A percentile compares a stretch with the other conserved stretches of the same genome.
phyloP scores from a whole-genome alignment of 805 yeast genomes.

The Metschnikowia lochheadii region DNA sequence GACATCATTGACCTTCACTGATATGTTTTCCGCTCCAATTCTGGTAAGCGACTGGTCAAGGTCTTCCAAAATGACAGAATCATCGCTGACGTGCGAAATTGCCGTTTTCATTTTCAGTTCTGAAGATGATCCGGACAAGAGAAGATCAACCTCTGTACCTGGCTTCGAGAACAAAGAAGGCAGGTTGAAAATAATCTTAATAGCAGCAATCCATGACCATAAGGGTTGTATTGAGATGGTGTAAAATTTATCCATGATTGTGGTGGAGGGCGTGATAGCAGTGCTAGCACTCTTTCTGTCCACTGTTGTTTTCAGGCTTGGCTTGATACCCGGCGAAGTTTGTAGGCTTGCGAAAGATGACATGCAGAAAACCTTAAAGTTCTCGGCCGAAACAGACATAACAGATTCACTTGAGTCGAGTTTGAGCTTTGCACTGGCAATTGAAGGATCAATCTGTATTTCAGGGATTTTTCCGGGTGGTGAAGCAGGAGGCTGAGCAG shows the following conservation, averaged over 20 bases:
- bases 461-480: constrained; percentile 3
- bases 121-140: background rate
- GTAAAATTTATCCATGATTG: constrained; percentile 18
- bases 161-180: constrained; percentile 33
- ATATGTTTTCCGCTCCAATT: constrained; percentile 8
- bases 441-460: constrained; percentile 4
- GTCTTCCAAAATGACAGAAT: constrained; percentile 23
- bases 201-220: constrained; percentile 41
- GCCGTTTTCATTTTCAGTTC: constrained; percentile 16
- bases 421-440: constrained; percentile 1
- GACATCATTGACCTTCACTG: constrained; percentile 29
- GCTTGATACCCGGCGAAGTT: constrained; percentile 9
- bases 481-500: background rate
- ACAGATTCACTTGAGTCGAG: constrained; percentile 2
- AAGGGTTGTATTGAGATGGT: constrained; percentile 34
- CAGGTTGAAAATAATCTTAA: constrained; percentile 26
- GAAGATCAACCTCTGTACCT: background rate
- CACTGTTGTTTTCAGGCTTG: constrained; percentile 17
- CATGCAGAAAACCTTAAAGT: constrained; percentile 27
- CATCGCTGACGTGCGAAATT: constrained; percentile 26
- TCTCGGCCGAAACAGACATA: constrained; percentile 19
- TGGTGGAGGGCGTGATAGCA: constrained; percentile 15
- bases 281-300: constrained; percentile 17
- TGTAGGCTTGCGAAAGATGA: constrained; percentile 22
- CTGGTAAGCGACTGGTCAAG: constrained; percentile 15